A percentile compares a stretch with the other conserved stretches of the same genome.
These are phyloP conservation scores for Pharnaceum exiguum DNA, from an alignment of 148 eudicot species.

Conservation along the genomic window DNA sequence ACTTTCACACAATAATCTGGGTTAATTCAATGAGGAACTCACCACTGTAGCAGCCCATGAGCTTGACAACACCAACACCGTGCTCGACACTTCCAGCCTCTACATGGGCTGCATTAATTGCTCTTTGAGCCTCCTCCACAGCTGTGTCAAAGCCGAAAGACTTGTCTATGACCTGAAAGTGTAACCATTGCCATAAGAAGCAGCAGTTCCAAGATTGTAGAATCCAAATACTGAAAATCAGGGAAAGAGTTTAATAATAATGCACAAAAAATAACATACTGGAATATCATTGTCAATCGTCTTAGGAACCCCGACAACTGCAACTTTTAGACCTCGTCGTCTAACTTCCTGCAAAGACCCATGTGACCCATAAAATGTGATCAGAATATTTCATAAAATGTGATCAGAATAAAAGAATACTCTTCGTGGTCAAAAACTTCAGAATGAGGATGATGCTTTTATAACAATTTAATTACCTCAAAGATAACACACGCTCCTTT, in stretches of 20 bases:
- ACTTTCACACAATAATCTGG: not conserved
- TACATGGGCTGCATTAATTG: conserved; percentile 48
- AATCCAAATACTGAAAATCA: no score
- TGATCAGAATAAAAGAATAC: not conserved
- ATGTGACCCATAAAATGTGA: no score
- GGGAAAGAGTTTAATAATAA: not conserved
- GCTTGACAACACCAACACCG: conserved; percentile 45
- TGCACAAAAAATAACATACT: conserved; percentile 16
- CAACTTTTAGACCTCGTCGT: conserved; percentile 51
- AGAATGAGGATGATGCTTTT: not conserved
- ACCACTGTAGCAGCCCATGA: conserved; percentile 45
- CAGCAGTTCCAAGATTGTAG: no score
- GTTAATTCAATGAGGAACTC: conserved; percentile 2
- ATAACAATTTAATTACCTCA: conserved; percentile 29
- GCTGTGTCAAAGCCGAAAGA: conserved; percentile 53
- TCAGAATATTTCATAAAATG: no score
- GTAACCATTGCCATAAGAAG: not conserved
- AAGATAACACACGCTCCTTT: conserved; percentile 48
- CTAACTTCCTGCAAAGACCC: conserved; percentile 35
- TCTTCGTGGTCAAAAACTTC: not conserved
- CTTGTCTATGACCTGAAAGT: conserved; percentile 38
- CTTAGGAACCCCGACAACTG: conserved; percentile 53
- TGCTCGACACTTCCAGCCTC: conserved; percentile 43
- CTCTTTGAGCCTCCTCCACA: conserved; percentile 53
- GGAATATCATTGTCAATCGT: conserved; percentile 60